phyloP scores from a whole-genome alignment of 1,139 yeast species.

The Hansenula sp. region DNA sequence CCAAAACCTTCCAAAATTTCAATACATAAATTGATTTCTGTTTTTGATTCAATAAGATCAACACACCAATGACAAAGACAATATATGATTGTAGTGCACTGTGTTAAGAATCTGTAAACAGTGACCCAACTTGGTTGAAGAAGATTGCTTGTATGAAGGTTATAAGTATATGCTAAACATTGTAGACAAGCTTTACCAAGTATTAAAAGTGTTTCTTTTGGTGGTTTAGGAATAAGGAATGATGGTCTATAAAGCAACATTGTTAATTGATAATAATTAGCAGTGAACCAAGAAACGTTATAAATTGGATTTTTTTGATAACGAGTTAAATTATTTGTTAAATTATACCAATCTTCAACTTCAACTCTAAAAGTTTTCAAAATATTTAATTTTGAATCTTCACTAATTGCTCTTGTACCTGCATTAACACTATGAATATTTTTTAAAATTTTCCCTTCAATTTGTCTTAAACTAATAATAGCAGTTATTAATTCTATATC shows the following conservation, averaged over 20 bases:
- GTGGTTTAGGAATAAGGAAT: constrained; percentile 39
- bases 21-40: constrained; percentile 39
- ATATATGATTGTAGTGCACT: constrained; percentile 40
- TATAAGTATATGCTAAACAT: constrained; percentile 37
- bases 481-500: constrained; percentile 35
- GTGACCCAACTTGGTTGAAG: constrained; percentile 48
- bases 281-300: constrained; percentile 41
- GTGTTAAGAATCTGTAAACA: constrained; percentile 37
- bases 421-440: constrained; percentile 38
- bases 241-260: constrained; percentile 44
- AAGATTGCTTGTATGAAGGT: constrained; percentile 35
- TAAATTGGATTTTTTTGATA: constrained; percentile 27
- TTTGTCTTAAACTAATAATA: constrained; percentile 35
- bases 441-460: constrained; percentile 39
- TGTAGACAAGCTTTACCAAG: constrained; percentile 38
- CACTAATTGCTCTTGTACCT: constrained; percentile 21
- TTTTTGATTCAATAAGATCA: constrained; percentile 38
- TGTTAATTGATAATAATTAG: constrained; percentile 41
- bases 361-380: constrained; percentile 32
- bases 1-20: constrained; percentile 43
- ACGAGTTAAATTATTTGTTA: constrained; percentile 24
- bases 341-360: constrained; percentile 37
- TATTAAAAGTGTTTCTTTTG: constrained; percentile 30
- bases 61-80: constrained; percentile 42
- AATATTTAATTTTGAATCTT: constrained; percentile 27